Percentiles rank a stretch among this genome's conserved stretches.
phyloP scores from a whole-genome alignment of 2,329 filamentous ascomycete species.

The Calonectria hongkongensis region DNA sequence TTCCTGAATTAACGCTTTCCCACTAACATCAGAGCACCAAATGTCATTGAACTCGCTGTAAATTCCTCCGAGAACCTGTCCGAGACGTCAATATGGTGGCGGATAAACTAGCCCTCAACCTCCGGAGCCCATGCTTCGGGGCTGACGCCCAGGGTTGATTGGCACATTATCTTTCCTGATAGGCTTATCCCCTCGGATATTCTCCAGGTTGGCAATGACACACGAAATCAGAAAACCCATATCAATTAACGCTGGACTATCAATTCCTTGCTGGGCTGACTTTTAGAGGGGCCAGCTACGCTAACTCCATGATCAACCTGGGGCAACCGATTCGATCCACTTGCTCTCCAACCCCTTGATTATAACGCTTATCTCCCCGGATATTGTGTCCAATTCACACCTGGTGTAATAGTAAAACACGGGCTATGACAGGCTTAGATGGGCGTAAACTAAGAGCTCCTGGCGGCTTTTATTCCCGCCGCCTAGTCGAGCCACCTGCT shows the following conservation, averaged over 20 bases:
- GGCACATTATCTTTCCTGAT: constrained; percentile 3
- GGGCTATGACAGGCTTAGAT: not conserved
- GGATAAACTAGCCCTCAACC: not conserved
- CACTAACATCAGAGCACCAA: not conserved
- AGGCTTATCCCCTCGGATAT: constrained; percentile 14
- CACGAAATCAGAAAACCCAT: constrained; percentile 14
- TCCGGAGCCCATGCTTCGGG: not conserved
- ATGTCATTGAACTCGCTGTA: not conserved
- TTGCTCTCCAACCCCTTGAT: constrained; percentile 2
- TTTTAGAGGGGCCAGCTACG: not conserved
- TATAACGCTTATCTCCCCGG: not conserved
- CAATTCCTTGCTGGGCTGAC: constrained; percentile 23
- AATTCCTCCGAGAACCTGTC: constrained; percentile 19
- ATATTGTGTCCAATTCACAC: constrained; percentile 1
- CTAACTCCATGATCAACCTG: constrained; percentile 13
- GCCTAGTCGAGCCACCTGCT: not conserved
- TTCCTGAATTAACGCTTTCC: not conserved
- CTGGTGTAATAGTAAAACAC: not conserved
- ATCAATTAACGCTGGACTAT: constrained; percentile 40
- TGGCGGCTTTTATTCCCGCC: not conserved
- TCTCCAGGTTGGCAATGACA: constrained; percentile 31
- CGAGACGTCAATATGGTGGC: constrained; percentile 1
- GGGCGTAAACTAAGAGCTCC: not conserved
- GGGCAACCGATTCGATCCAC: not conserved
- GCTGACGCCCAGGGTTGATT: constrained; percentile 1